These are phyloP conservation scores for Symbiotaphrina buchneri DNA, from an alignment of 495 filamentous ascomycete species.

Conservation along the genomic window DNA sequence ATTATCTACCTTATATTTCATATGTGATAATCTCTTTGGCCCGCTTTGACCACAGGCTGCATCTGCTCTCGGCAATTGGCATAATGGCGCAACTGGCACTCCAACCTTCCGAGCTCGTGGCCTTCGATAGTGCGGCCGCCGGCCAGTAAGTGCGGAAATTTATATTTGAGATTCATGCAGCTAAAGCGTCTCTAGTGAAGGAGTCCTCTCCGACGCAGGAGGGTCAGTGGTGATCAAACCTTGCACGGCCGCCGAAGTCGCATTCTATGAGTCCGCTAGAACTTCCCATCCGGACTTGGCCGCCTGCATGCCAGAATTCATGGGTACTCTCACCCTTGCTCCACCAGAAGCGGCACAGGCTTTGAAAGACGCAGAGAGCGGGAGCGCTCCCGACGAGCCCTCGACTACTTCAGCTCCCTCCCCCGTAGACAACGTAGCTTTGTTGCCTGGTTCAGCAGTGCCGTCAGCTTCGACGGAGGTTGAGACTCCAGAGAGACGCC, in stretches of 20 bases:
- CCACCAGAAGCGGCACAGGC: slow-evolving; percentile 13
- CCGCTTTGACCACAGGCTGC: too few species aligned
- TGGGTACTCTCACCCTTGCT: slow-evolving; percentile 48
- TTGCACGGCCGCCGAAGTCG: slow-evolving; percentile 66
- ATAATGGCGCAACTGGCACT: slow-evolving; percentile 4
- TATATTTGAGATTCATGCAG: too few species aligned
- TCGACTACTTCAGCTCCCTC: background rate
- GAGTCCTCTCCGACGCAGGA: slow-evolving; percentile 66
- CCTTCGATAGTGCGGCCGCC: slow-evolving; percentile 66
- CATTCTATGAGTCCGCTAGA: slow-evolving; percentile 68
- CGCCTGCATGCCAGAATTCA: slow-evolving; percentile 61
- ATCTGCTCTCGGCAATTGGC: slow-evolving; percentile 3
- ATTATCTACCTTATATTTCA: too few species aligned
- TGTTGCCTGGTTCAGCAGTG: slow-evolving; percentile 6
- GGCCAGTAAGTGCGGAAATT: slow-evolving; percentile 68
- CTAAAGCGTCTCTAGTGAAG: slow-evolving; percentile 37
- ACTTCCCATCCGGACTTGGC: slow-evolving; percentile 44
- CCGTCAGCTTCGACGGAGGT: slow-evolving; percentile 5
- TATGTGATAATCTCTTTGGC: too few species aligned
- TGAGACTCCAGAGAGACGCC: too few species aligned
- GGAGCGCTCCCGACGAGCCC: slow-evolving; percentile 4
- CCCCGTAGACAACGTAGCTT: slow-evolving; percentile 8
- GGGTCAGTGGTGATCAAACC: slow-evolving; percentile 88
- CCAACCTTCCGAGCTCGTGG: slow-evolving; percentile 39
- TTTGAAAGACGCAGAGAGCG: slow-evolving; percentile 4